Percentiles rank a stretch among this genome's conserved stretches.
phyloP scores from a whole-genome alignment of 1,139 yeast genomes.

The Geotrichum australiense region DNA sequence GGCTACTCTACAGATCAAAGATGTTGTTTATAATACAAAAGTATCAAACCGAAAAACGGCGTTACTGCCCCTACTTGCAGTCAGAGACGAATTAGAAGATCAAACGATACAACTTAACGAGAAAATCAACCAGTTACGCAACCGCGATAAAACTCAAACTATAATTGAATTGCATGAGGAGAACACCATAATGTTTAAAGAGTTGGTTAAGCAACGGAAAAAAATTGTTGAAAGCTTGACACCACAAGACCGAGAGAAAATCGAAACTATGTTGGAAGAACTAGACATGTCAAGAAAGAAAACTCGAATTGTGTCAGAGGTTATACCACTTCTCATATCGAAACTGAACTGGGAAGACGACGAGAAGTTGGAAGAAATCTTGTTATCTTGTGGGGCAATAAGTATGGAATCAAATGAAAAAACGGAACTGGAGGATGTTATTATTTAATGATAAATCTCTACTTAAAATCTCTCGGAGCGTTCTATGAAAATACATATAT shows the following conservation, averaged over 20 bases:
- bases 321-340: constrained; percentile 14
- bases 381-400: constrained; percentile 14
- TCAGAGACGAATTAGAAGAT: constrained; percentile 15
- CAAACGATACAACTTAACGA: constrained; percentile 8
- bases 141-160: background rate
- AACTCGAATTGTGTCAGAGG: background rate
- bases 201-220: background rate
- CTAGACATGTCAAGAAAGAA: constrained; percentile 1
- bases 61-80: constrained; percentile 10
- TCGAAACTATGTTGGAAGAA: constrained; percentile 2
- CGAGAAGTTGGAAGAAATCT: constrained; percentile 10
- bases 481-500: too few species aligned
- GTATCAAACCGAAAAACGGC: background rate
- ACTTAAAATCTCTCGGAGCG: too few species aligned
- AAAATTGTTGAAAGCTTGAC: background rate
- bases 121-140: background rate
- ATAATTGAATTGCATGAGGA: background rate
- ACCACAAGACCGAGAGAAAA: background rate
- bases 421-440: constrained; percentile 12
- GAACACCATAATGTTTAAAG: background rate
- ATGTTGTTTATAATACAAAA: constrained; percentile 5
- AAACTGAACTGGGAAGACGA: constrained; percentile 17
- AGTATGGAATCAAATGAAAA: constrained; percentile 13
- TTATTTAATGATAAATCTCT: background rate
- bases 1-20: constrained; percentile 7